These are phyloP conservation scores for Protostelium mycophagum DNA, from an alignment of 78 protist species.

Conservation along the genomic window DNA sequence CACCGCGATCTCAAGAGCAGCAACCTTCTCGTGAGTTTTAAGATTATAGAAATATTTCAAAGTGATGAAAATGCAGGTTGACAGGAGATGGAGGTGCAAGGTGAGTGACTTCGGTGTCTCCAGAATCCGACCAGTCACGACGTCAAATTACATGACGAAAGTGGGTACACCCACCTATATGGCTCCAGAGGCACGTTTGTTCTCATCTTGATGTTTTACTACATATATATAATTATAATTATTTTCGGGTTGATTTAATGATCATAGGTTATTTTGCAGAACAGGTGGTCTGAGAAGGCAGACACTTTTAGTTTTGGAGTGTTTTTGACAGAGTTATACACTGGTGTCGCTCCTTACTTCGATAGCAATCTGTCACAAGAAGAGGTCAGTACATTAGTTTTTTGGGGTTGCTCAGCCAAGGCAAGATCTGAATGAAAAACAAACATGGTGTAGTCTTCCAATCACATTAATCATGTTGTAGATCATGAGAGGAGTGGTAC, in stretches of 20 bases:
- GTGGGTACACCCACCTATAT: slow-evolving; percentile 51
- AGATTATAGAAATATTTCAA: background rate
- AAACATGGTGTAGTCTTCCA: background rate
- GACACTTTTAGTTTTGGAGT: background rate
- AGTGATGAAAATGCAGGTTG: slow-evolving; percentile 5
- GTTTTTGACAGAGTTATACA: background rate
- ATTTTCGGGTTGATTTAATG: too few species aligned
- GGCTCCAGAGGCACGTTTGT: slow-evolving; percentile 38
- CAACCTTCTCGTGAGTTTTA: slow-evolving; percentile 27
- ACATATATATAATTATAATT: too few species aligned
- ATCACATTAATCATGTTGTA: too few species aligned
- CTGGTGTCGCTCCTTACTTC: background rate
- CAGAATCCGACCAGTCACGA: slow-evolving; percentile 5
- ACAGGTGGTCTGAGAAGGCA: background rate
- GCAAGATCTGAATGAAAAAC: background rate
- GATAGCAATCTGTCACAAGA: background rate
- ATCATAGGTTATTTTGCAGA: background rate
- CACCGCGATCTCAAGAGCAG: slow-evolving; percentile 63
- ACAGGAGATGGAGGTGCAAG: slow-evolving; percentile 23
- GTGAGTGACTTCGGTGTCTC: slow-evolving; percentile 57
- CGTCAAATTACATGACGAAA: slow-evolving; percentile 18
- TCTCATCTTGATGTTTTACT: background rate
- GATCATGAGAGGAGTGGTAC: background rate
- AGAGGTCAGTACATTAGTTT: too few species aligned
- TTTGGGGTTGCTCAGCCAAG: too few species aligned